Evolutionary conservation across 2,329 filamentous ascomycete species (phyloP), one percentile per base, ranked within the genome.

Genomic region (Ophiocordyceps sinensis): DNA sequence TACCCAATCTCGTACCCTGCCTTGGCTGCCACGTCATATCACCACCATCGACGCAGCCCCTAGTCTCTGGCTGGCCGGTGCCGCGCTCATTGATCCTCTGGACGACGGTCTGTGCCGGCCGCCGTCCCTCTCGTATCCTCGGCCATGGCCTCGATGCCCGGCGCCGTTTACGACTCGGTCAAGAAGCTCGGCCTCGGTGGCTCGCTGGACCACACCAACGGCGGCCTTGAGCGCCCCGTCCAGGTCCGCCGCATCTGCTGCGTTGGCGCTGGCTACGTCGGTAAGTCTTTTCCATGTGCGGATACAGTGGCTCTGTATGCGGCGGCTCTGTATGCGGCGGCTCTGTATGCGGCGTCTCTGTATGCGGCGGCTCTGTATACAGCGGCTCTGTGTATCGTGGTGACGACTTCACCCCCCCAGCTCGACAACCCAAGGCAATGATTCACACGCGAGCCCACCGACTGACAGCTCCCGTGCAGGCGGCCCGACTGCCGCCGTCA

Each of bases 191-290:
- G 53, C 46, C 51, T 59, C 51, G 59, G 61, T 48, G 58, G 59
- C 45, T 52, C 52, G 14, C 42, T 49, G 38, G 47, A 49, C 37
- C 38, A 54, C 37, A 43, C 51, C 47, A 60, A 61, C 49, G 57
- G 54, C 48, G 43, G 43, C 28, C 42, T 50, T 31, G 44, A 50
- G 11, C 47, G 44, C 26, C 53, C 51, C 38, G 55, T 61, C 49
- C 50, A 54, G 39, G 58, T 80, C 32, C 64, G 63, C 51, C 79
- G 74, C 53, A 77, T 85, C 40, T 85, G 81, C 60, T 85, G 79
- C 54, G 76, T 85, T 46, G 82, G 82, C 39, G 82, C 82, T 49
- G 82, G 82, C 50, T 85, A 85, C 57, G 79, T 85, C 47, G 80
- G 78, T 84, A 67, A 52, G 77, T 67, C 23, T 28, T 21, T 15